A percentile compares a stretch with the other conserved stretches of the same genome.
Conservation (phyloP, 805 yeast genomes). For the Saccharomycopsis sp. region DNA sequence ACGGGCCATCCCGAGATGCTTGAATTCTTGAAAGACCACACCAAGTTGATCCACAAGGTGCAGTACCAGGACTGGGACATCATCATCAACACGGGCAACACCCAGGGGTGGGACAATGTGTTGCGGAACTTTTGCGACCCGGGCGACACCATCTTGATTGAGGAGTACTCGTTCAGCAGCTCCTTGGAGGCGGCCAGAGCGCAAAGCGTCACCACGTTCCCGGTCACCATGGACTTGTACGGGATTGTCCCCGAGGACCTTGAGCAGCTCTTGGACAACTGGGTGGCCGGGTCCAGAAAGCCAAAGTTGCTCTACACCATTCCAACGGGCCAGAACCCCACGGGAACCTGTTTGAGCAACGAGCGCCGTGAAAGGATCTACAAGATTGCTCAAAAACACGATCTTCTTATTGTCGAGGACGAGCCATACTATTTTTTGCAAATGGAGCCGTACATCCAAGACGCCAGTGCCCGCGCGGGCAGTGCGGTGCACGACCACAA, state of each 20-base stretch:
- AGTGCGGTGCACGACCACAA: conserved; percentile 39
- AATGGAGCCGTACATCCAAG: conserved; percentile 66
- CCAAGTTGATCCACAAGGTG: conserved; percentile 38
- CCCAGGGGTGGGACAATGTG: conserved; percentile 81
- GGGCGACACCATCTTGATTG: conserved; percentile 79
- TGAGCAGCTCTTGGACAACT: conserved; percentile 49
- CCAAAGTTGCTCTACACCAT: conserved; percentile 87
- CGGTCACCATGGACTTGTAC: conserved; percentile 66
- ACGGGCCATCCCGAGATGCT: conserved; percentile 70
- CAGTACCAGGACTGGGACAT: conserved; percentile 64
- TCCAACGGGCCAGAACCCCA: conserved; percentile 97
- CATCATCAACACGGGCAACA: conserved; percentile 70
- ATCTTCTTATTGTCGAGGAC: conserved; percentile 82
- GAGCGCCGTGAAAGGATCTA: conserved; percentile 77
- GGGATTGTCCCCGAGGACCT: conserved; percentile 73
- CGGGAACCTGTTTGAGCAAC: conserved; percentile 72
- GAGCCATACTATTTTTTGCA: conserved; percentile 97
- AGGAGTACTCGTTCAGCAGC: conserved; percentile 75
- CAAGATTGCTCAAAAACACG: conserved; percentile 73
- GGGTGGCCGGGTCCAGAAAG: conserved; percentile 58
- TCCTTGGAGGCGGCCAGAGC: conserved; percentile 78
- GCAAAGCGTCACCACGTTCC: conserved; percentile 56
- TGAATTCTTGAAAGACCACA: conserved; percentile 68
- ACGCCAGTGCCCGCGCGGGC: conserved; percentile 31
- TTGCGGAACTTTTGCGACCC: conserved; percentile 68